phyloP scores from a whole-genome alignment of 495 filamentous ascomycete species.

The Neurospora intermedia region DNA sequence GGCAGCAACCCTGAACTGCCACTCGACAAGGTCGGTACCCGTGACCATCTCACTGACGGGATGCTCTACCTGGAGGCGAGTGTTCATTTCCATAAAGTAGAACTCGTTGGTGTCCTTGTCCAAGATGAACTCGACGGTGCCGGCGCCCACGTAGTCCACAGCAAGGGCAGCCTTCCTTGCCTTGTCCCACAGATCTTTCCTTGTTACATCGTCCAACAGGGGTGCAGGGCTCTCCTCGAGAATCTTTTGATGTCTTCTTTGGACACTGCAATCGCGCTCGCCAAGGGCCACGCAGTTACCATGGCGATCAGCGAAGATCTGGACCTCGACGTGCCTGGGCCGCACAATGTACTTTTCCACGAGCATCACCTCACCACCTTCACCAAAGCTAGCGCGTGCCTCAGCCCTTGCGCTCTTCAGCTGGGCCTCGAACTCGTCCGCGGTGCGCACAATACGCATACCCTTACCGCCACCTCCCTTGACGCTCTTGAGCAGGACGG shows the following conservation, averaged over 20 bases:
- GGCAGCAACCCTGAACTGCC: conserved; percentile 90
- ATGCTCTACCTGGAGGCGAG: conserved; percentile 91
- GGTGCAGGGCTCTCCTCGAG: conserved; percentile 94
- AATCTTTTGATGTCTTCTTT: conserved; percentile 91
- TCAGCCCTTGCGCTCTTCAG: conserved; percentile 83
- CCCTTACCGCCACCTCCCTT: conserved; percentile 96
- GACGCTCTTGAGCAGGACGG: conserved; percentile 92
- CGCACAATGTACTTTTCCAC: conserved; percentile 95
- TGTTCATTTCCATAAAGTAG: conserved; percentile 99
- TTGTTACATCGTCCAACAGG: conserved; percentile 62
- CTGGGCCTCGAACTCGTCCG: conserved; percentile 70
- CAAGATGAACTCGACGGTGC: conserved; percentile 97
- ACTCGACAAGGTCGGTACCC: conserved; percentile 86
- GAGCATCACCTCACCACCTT: conserved; percentile 74
- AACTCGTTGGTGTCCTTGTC: conserved; percentile 90
- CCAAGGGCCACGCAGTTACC: conserved; percentile 78
- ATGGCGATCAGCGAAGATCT: conserved; percentile 88
- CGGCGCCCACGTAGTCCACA: conserved; percentile 90
- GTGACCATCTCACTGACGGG: conserved; percentile 97
- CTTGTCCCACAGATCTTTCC: conserved; percentile 89
- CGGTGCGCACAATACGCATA: conserved; percentile 82
- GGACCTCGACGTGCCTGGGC: conserved; percentile 93
- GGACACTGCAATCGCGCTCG: conserved; percentile 79
- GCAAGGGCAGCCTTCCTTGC: conserved; percentile 80
- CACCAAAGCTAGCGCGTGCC: conserved; percentile 83